Conservation (phyloP, 305 asterid species). For the Solanum chacoense region DNA sequence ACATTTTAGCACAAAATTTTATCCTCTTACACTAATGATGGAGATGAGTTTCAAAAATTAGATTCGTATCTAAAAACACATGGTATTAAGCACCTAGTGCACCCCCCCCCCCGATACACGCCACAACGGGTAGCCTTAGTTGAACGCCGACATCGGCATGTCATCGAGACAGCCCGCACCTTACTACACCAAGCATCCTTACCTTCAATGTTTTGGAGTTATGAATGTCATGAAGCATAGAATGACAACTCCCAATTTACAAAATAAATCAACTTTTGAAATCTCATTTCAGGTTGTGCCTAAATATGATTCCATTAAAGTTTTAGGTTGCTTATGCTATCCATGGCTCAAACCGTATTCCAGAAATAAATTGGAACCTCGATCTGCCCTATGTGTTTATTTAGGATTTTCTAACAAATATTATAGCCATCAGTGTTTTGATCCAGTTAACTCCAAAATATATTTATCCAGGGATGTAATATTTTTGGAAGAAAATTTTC, state of each 20-base stretch:
- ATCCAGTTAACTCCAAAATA: too few species aligned
- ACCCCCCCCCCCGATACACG: not conserved
- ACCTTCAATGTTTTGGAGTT: not conserved
- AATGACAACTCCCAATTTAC: not conserved
- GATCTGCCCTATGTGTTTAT: too few species aligned
- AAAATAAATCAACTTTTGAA: not conserved
- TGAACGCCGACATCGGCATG: not conserved
- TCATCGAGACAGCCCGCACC: not conserved
- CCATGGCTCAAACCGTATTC: not conserved
- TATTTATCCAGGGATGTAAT: too few species aligned
- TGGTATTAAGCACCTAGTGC: not conserved
- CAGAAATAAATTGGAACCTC: too few species aligned
- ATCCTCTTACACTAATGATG: not conserved
- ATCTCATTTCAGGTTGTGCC: not conserved
- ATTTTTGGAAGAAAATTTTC: too few species aligned
- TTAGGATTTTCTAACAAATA: too few species aligned
- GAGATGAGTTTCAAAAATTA: not conserved
- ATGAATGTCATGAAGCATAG: not conserved
- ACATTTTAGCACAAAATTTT: not conserved
- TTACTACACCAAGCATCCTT: not conserved
- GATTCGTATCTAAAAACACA: not conserved
- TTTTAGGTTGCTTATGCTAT: not conserved
- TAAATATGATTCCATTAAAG: not conserved
- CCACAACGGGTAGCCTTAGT: not conserved
- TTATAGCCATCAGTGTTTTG: too few species aligned